Base-by-base conservation (phyloP, 148 eudicot species). In the Oxyria digyna region DNA sequence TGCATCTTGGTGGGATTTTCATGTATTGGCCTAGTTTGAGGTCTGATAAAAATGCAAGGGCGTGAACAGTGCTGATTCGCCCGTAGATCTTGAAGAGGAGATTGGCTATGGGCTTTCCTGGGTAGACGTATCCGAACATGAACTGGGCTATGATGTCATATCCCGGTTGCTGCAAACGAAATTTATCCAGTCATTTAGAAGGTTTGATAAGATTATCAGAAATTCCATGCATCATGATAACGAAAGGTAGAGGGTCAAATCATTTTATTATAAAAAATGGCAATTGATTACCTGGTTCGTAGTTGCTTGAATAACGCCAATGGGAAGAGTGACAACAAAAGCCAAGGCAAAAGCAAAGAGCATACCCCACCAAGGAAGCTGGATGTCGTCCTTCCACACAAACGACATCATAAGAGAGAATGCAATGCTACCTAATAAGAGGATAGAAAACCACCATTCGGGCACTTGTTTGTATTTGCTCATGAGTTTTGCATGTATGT, bases 321-420 rank as follows among this genome's bases (percentile, higher is more conserved):
- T 91, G 20, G 99, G 99, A 62, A 95, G 97, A 43, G 99, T 95
- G 46, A 95, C 96, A 67, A 87, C 57, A 76, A 76, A 91, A 55
- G 99, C 99, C 75, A 95, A 77, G 41, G 71, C 87, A 79, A 91
- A 91, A 14, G 96, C 99, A 24, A 95, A 88, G 67, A 95, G 85
- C 87, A 95, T 41, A n/a, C 88, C 97, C 99, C 99, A 95, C 99
- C 99, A 95, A 1, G 89, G 99, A 48, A 95, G 84, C 84, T 95
- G 99, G 80, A 95, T 85, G 33, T 91, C 93, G 26, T 91, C 87
- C 79, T 88, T 88, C 89, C 91, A 91, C 69, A 91, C 87, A 70
- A 95, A 91, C 2, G 80, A 76, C 99, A 88, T 87, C 54, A 95
- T 4, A 29, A 95, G 79, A 4, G 99, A 91, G 40, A 95, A 69